Evolutionary conservation across 2,329 filamentous ascomycete species (phyloP), one percentile per base, ranked within the genome.

Genomic region (Conoideocrella luteorostrata): DNA sequence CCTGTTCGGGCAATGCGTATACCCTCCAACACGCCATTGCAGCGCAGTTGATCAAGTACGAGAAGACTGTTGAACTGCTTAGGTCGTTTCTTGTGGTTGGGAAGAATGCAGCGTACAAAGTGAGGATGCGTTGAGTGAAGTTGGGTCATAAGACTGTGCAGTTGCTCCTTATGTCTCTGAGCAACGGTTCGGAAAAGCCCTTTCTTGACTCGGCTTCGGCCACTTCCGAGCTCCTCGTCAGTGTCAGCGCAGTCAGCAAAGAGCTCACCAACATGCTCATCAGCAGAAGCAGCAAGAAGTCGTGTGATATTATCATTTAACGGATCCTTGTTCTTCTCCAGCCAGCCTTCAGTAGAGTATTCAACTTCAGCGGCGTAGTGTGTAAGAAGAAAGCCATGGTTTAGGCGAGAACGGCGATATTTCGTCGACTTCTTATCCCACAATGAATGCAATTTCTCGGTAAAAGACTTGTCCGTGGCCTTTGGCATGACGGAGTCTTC

Each of bases 401-500:
- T 86, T 12, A 96, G 77, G 13, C 93, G 80, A 15, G 90, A 93
- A 6, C 88, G 79, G 39, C 88, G 84, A 64, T 98, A 98, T 63
- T 98, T 98, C 37, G 80, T 77, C 26, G 89, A 93, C 63, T 96
- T 97, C 59, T 90, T 88, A 61, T 97, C 90, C 93, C 94, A 98
- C 1, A 98, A 69, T 0, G 85, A 85, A 65, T 98, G 88, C n/a
- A 98, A 74, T 65, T 98, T 98, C 56, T 98, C 94, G 0, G 91
- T 97, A 58, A 98, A 98, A 7, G 86, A 88, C 64, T 87, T 91
- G 64, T 98, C 94, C 1, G 91, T 96, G 4, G 93, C 93, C 65
- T 97, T 98, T 24, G 93, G 93, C 93, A 98, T 98, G 24, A 98
- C 94, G 38, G 84, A 93, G 66, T 98, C 93, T 66, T 98, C 93